Conservation (phyloP, 164 flowering plant genomes). For the Tetrastigma voinierianum region DNA sequence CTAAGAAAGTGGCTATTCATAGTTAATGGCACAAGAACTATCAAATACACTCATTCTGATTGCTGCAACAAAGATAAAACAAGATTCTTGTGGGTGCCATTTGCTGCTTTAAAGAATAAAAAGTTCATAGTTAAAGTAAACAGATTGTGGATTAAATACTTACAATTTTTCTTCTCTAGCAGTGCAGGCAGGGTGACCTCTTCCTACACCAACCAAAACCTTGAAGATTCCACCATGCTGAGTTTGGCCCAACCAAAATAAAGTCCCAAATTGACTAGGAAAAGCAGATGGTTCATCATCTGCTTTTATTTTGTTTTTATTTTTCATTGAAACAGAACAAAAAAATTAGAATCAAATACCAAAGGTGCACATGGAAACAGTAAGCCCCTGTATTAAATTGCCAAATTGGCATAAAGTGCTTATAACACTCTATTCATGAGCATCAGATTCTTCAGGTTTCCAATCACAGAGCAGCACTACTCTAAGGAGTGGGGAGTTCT, state of each 20-base stretch:
- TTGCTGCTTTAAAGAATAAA: too few relatives aligned
- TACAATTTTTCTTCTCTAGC: slow-evolving; percentile 43
- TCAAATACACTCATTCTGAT: too few relatives aligned
- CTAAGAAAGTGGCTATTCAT: background rate
- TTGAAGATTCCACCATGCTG: slow-evolving; percentile 23
- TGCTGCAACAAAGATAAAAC: too few relatives aligned
- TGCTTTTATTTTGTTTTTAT: slow-evolving; percentile 4
- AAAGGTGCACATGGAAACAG: background rate
- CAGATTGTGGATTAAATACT: slow-evolving; percentile 12
- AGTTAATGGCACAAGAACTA: too few relatives aligned
- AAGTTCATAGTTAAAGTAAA: too few relatives aligned
- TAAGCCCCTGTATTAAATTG: background rate
- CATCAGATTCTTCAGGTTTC: background rate
- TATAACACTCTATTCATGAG: background rate
- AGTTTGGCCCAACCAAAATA: slow-evolving; percentile 59
- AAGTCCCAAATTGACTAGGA: slow-evolving; percentile 52
- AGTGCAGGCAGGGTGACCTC: slow-evolving; percentile 17
- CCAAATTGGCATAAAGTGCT: background rate
- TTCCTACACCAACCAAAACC: slow-evolving; percentile 43
- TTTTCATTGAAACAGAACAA: background rate
- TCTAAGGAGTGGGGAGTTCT: background rate
- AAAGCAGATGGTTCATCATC: slow-evolving; percentile 29
- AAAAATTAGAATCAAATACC: background rate
- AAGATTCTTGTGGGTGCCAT: too few relatives aligned
- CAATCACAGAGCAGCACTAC: background rate